Conservation (phyloP, 2,329 filamentous ascomycete genomes). For the Leptographium lundbergii region DNA sequence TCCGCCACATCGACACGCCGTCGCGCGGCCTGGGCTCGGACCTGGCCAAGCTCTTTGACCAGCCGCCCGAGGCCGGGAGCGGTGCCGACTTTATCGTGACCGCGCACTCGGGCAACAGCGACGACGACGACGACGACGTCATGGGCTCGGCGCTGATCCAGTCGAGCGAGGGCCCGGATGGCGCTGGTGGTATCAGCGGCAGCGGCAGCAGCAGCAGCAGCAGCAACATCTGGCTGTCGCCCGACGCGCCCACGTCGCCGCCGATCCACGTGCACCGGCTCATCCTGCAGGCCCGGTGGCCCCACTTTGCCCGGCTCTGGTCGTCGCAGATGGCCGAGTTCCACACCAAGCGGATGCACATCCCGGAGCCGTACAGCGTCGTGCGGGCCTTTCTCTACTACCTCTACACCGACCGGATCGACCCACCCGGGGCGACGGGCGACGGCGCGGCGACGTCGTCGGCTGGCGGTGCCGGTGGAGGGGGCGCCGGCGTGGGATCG, state of each 20-base stretch:
- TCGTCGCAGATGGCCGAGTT: conserved; percentile 94
- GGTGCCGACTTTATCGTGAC: conserved; percentile 88
- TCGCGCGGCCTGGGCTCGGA: conserved; percentile 69
- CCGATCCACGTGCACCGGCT: conserved; percentile 93
- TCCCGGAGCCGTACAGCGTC: conserved; percentile 87
- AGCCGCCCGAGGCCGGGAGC: conserved; percentile 69
- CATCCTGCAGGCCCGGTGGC: conserved; percentile 90
- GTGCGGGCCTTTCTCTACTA: conserved; percentile 94
- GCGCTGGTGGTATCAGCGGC: neutral
- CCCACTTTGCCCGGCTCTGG: conserved; percentile 87
- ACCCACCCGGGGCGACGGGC: conserved; percentile 33
- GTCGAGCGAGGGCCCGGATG: conserved; percentile 17
- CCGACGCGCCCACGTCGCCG: conserved; percentile 54
- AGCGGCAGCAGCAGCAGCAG: neutral
- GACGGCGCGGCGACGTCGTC: neutral
- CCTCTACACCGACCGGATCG: conserved; percentile 89
- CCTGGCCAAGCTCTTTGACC: conserved; percentile 75
- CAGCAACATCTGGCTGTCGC: conserved; percentile 43
- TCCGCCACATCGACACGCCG: conserved; percentile 36
- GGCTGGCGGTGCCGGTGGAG: neutral
- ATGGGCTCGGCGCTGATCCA: conserved; percentile 38
- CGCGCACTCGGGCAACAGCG: conserved; percentile 54
- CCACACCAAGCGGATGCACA: conserved; percentile 94
- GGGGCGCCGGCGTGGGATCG: neutral
- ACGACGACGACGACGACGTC: conserved; percentile 41